Evolutionary conservation across 495 filamentous ascomycete genomes (phyloP), one percentile per base, ranked within the genome.

Genomic region (Daldinia childiae): DNA sequence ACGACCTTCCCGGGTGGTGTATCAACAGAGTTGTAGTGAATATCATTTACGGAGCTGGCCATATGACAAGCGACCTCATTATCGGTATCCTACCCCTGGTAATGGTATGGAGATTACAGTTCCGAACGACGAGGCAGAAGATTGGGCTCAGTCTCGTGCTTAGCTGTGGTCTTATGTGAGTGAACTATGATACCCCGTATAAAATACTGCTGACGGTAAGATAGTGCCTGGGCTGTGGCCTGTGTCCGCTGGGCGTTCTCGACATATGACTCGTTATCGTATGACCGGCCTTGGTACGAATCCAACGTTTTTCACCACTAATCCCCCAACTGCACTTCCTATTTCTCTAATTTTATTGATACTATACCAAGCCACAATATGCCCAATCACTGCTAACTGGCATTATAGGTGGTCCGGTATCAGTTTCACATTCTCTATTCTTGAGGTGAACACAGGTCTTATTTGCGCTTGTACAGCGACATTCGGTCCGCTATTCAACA

Each of bases 361-460:
- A 34, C 3, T 11, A 36, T 36, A 36, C 34, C 12, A 36, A 3
- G 5, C 1, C 11, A 36, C 11, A 36, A 24, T 58, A 38, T 26
- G 0, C 21, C 24, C 6, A 1, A 54, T 30, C 30, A 24, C 30
- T 63, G 32, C 58, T 69, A 32, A 69, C 43, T 41, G 17, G 12
- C 27, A 43, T 32, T 9, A 7, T 26, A 69, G 66, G 66, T 78
- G 72, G 71, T 74, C 77, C 12, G 79, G 77, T 1, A 74, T 79
- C 11, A 78, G 73, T 39, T 78, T 77, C 56, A 73, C 74, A n/a
- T 78, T 79, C 55, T 80, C 78, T 21, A 76, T 81, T 12, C 73
- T 83, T 59, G 81, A 83, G 50, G 76, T 83, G n/a, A 81, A 83
- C 71, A 81, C 78, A 11, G 81, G 81, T n/a, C 58, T 83, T 12